A percentile compares a stretch with the other conserved stretches of the same genome.
These are phyloP conservation scores for Madurella fahalii DNA, from an alignment of 2,329 filamentous ascomycete genomes.

Conservation along the genomic window DNA sequence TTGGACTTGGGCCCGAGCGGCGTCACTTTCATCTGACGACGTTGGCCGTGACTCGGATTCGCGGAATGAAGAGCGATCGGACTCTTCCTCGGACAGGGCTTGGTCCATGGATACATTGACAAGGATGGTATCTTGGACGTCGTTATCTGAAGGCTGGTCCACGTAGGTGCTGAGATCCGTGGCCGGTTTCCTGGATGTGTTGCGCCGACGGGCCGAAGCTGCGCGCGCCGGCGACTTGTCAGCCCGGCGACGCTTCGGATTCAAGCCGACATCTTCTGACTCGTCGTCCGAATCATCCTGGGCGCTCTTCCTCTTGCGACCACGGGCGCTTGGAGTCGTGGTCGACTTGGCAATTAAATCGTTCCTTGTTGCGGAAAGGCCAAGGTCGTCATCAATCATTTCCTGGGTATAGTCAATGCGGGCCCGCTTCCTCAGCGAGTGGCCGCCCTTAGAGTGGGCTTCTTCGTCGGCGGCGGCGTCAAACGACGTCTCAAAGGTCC, in stretches of 20 bases:
- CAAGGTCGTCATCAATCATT: conserved; percentile 42
- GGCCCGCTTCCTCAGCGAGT: conserved; percentile 53
- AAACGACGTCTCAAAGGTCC: conserved; percentile 39
- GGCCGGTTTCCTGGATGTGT: conserved; percentile 37
- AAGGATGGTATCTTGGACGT: conserved; percentile 56
- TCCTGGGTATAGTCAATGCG: conserved; percentile 56
- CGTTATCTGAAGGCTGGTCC: conserved; percentile 37
- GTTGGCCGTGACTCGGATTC: conserved; percentile 16
- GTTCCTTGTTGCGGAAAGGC: conserved; percentile 23
- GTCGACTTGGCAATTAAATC: conserved; percentile 21
- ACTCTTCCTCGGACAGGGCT: conserved; percentile 30
- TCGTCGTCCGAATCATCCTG: conserved; percentile 31
- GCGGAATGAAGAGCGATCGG: conserved; percentile 21
- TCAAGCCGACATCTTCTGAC: conserved; percentile 31
- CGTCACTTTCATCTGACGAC: conserved; percentile 15
- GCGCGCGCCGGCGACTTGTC: conserved; percentile 26
- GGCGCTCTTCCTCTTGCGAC: conserved; percentile 35
- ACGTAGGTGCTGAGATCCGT: conserved; percentile 31
- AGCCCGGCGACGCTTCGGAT: conserved; percentile 35
- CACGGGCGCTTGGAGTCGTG: conserved; percentile 28
- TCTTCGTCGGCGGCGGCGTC: conserved; percentile 42
- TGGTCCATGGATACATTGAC: conserved; percentile 43
- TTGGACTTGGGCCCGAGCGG: conserved; percentile 5
- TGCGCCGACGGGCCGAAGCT: conserved; percentile 37
- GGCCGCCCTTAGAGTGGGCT: conserved; percentile 51